A percentile compares a stretch with the other conserved stretches of the same genome.
These are phyloP conservation scores for Tripterygium wilfordii DNA, from an alignment of 177 flowering plant species.

Conservation along the genomic window DNA sequence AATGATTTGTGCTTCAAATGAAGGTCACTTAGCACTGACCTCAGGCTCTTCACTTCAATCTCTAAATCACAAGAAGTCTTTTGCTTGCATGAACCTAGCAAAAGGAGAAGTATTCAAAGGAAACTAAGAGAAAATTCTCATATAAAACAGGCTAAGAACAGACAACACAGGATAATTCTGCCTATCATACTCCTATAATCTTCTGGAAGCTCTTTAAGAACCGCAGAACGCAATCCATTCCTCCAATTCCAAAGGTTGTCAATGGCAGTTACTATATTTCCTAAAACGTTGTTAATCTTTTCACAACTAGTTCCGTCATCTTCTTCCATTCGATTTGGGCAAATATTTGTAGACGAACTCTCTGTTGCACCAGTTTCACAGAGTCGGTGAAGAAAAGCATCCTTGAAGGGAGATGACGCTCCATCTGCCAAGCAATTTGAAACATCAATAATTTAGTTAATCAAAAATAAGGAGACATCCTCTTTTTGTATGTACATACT, in stretches of 20 bases:
- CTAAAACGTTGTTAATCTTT: constrained; percentile 29
- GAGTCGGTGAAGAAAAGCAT: constrained; percentile 62
- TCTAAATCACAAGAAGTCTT: constrained; percentile 34
- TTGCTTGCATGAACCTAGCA: constrained; percentile 37
- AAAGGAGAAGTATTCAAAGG: constrained; percentile 4
- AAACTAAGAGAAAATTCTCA: constrained; percentile 4
- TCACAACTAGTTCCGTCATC: constrained; percentile 18
- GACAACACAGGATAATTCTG: neutral
- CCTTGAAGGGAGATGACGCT: constrained; percentile 35
- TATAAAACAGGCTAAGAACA: neutral
- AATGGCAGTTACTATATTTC: constrained; percentile 47
- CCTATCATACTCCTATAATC: constrained; percentile 40
- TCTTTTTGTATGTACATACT: too few relatives aligned
- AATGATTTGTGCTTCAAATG: constrained; percentile 62
- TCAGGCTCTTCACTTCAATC: constrained; percentile 50
- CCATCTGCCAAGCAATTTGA: constrained; percentile 35
- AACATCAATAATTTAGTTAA: too few relatives aligned
- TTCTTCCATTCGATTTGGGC: constrained; percentile 33
- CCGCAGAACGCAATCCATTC: constrained; percentile 31
- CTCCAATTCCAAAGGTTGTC: constrained; percentile 43
- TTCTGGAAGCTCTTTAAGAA: constrained; percentile 32
- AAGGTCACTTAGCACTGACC: constrained; percentile 47
- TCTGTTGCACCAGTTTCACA: constrained; percentile 81
- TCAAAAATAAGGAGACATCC: too few relatives aligned
- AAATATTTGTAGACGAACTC: constrained; percentile 45